Evolutionary conservation across 2,329 filamentous ascomycete genomes (phyloP), one percentile per base, ranked within the genome.

Genomic region (Monosporascus ibericus): DNA sequence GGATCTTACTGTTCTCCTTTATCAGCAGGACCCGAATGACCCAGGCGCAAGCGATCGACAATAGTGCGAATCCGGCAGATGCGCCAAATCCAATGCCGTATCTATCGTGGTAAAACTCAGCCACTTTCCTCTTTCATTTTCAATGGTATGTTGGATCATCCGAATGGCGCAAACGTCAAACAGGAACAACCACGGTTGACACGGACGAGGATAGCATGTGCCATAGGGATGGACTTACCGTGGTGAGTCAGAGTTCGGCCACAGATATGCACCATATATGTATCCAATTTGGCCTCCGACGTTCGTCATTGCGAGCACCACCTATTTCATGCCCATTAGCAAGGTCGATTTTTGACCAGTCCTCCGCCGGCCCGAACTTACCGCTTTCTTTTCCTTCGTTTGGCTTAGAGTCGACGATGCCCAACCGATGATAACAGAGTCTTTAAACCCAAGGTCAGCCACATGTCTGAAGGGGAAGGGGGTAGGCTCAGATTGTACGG

Each of bases 201-300:
- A 14, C 30, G 4, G 30, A 34, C 11, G 14, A 34, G 4, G 30
- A 34, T 1, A 2, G 9, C 30, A 11, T 34, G 30, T 34, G 9
- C 9, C 9, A 34, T 14, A 34, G 14, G 11, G 9, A 14, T 14
- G 9, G 30, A 34, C 30, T 5, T 34, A 34, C 22, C 73, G 65
- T 0, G 76, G 76, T 37, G 63, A 66, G 51, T 77, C 74, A 8
- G 55, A 69, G 22, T 70, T 69, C 5, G 74, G 74, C 74, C 75
- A 78, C 3, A 79, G 64, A 55, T 78, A 78, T 2, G 75, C 73
- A n/a, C 74, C 74, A 58, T 76, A 79, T 44, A 78, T 74, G 58
- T 76, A 77, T 2, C 70, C 72, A 15, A 74, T 72, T 57, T 74
- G 75, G 24, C 72, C 73, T 24, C 74, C 70, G 1, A 75, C 75